These are phyloP conservation scores for Nothopassalora personata DNA, from an alignment of 2,329 filamentous ascomycete genomes.

Conservation along the genomic window DNA sequence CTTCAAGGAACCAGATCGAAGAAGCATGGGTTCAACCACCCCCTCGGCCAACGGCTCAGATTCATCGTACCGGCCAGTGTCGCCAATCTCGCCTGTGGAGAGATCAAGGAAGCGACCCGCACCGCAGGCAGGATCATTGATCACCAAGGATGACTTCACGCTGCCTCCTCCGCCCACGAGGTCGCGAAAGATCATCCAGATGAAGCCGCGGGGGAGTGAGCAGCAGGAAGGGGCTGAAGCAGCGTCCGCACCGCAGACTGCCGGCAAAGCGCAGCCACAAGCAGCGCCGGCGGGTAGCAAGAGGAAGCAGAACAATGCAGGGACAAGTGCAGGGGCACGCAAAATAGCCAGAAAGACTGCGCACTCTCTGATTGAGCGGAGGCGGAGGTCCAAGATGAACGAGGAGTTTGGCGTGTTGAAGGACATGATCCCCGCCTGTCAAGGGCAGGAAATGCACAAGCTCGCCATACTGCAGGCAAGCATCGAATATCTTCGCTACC, in stretches of 20 bases:
- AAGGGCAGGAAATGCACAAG: slow-evolving; percentile 96
- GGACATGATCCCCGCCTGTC: slow-evolving; percentile 90
- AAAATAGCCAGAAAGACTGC: slow-evolving; percentile 96
- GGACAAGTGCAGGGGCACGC: slow-evolving; percentile 77
- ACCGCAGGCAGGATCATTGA: slow-evolving; percentile 16
- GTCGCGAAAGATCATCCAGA: slow-evolving; percentile 94
- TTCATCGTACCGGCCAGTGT: slow-evolving; percentile 47
- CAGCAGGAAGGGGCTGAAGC: slow-evolving; percentile 23
- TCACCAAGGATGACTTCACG: slow-evolving; percentile 61
- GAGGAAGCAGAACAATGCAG: slow-evolving; percentile 66
- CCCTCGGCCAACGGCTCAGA: slow-evolving; percentile 46
- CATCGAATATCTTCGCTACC: slow-evolving; percentile 91
- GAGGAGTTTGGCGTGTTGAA: slow-evolving; percentile 94
- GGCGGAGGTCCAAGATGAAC: slow-evolving; percentile 94
- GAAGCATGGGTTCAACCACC: slow-evolving; percentile 45
- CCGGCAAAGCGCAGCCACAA: slow-evolving; percentile 15
- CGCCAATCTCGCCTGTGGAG: slow-evolving; percentile 40
- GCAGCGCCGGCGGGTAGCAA: slow-evolving; percentile 46
- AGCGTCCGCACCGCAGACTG: slow-evolving; percentile 8
- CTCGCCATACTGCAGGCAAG: slow-evolving; percentile 92
- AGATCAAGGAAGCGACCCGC: slow-evolving; percentile 32
- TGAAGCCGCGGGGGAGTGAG: slow-evolving; percentile 63
- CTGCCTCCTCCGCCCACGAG: slow-evolving; percentile 88
- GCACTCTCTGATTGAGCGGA: slow-evolving; percentile 87
- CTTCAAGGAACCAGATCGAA: slow-evolving; percentile 44